A percentile compares a stretch with the other conserved stretches of the same genome.
phyloP scores from a whole-genome alignment of 352 stramenopile genomes.

The Thalassiosira ordinaria region DNA sequence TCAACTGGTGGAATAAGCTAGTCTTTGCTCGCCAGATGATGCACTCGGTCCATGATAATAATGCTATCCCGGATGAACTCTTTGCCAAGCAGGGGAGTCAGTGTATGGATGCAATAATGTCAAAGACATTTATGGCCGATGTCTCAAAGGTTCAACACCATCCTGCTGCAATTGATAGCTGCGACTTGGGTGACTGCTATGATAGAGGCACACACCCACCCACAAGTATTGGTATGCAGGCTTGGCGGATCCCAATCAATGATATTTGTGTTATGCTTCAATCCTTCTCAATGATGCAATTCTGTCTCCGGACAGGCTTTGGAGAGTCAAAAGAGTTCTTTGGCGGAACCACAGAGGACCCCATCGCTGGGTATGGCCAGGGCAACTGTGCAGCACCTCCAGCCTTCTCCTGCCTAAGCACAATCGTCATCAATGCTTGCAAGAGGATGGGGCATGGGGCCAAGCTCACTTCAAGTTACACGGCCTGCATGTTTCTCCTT shows the following conservation, averaged over 20 bases:
- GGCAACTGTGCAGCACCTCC: conserved; percentile 19
- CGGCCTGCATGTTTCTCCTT: background rate
- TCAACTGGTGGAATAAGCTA: conserved; percentile 37
- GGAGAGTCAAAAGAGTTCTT: conserved; percentile 2
- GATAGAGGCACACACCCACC: conserved; percentile 11
- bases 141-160: conserved; percentile 4
- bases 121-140: conserved; percentile 1
- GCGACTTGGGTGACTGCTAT: conserved; percentile 25
- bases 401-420: conserved; percentile 7
- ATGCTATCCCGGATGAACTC: conserved; percentile 5
- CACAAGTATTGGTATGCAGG: conserved; percentile 3
- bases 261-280: background rate
- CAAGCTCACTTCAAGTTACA: conserved; percentile 1
- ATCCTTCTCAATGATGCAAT: conserved; percentile 26
- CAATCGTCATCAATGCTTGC: conserved; percentile 26
- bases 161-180: background rate
- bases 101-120: conserved; percentile 3
- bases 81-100: background rate
- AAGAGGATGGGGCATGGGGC: conserved; percentile 11
- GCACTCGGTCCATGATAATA: background rate
- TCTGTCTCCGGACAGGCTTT: conserved; percentile 33
- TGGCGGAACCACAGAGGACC: background rate
- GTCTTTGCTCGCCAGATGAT: conserved; percentile 29
- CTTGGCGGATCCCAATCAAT: background rate
- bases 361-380: conserved; percentile 4